Conservation (phyloP, 768 basidiomycete species). For the Phaffia tasmanica region DNA sequence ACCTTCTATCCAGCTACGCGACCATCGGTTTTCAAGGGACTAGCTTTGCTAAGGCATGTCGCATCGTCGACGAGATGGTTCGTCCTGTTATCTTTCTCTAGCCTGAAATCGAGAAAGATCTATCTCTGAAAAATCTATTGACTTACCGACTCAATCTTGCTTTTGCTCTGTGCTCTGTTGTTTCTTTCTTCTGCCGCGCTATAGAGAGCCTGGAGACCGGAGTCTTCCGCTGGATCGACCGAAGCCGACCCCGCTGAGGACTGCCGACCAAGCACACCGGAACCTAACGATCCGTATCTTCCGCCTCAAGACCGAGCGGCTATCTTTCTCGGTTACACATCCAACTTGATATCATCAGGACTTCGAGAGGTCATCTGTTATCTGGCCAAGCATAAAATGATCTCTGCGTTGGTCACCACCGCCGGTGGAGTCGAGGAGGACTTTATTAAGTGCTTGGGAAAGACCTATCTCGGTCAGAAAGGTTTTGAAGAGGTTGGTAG, state of each 20-base stretch:
- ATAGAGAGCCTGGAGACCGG: conserved; percentile 66
- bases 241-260: conserved; percentile 47
- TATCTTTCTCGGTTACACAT: conserved; percentile 94
- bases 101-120: neutral
- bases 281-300: conserved; percentile 11
- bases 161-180: neutral
- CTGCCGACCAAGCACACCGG: neutral
- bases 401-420: conserved; percentile 84
- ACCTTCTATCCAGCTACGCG: conserved; percentile 66
- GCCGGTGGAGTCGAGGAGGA: conserved; percentile 98
- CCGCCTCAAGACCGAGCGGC: conserved; percentile 56
- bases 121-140: neutral
- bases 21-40: conserved; percentile 97
- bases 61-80: conserved; percentile 90
- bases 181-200: conserved; percentile 2
- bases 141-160: neutral
- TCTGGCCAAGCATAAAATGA: conserved; percentile 84
- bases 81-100: conserved; percentile 26
- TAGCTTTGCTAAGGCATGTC: conserved; percentile 73
- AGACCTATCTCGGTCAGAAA: conserved; percentile 78
- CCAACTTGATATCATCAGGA: conserved; percentile 95
- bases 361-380: conserved; percentile 82
- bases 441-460: conserved; percentile 96
- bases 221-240: conserved; percentile 49
- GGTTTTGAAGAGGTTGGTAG: conserved; percentile 80